Evolutionary conservation across 192 early-diverging fungal genomes (phyloP).

Genomic region (Umbelopsis ramanniana): DNA sequence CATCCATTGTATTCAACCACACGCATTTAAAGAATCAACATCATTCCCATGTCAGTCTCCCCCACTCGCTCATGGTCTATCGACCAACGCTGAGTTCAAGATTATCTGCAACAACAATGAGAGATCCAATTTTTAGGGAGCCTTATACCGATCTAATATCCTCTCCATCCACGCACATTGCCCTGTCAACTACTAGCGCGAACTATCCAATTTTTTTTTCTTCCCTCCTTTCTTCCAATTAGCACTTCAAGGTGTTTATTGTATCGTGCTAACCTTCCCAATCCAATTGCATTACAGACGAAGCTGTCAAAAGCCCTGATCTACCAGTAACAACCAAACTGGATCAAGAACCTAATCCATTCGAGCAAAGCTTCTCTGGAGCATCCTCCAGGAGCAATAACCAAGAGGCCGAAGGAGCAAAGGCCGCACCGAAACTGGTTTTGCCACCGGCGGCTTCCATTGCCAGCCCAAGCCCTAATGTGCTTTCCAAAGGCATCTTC

Average conservation of each 20-base stretch:
- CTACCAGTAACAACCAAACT: conserved; percentile 55
- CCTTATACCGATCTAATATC: too few relatives aligned
- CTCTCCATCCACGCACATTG: neutral
- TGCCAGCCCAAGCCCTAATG: conserved; percentile 46
- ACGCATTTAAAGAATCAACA: neutral
- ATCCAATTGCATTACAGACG: neutral
- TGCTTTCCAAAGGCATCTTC: conserved; percentile 24
- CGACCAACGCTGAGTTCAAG: neutral
- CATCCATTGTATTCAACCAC: too few relatives aligned
- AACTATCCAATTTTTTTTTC: too few relatives aligned
- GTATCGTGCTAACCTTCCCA: too few relatives aligned
- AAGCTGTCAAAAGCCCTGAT: neutral
- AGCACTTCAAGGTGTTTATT: neutral
- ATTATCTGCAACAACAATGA: neutral
- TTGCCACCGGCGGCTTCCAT: conserved; percentile 77
- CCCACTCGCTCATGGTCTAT: neutral
- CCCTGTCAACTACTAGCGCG: too few relatives aligned
- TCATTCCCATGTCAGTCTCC: too few relatives aligned
- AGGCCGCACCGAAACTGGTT: conserved; percentile 53
- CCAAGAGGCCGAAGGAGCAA: conserved; percentile 26
- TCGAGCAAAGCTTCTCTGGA: conserved; percentile 80
- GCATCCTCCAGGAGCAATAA: conserved; percentile 31
- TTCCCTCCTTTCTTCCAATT: too few relatives aligned
- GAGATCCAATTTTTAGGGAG: neutral
- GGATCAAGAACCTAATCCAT: conserved; percentile 86